Percentiles rank a stretch among this genome's conserved stretches.
Evolutionary conservation across 2,329 filamentous ascomycete species (phyloP).

Genomic region (Colletotrichum sublineola): DNA sequence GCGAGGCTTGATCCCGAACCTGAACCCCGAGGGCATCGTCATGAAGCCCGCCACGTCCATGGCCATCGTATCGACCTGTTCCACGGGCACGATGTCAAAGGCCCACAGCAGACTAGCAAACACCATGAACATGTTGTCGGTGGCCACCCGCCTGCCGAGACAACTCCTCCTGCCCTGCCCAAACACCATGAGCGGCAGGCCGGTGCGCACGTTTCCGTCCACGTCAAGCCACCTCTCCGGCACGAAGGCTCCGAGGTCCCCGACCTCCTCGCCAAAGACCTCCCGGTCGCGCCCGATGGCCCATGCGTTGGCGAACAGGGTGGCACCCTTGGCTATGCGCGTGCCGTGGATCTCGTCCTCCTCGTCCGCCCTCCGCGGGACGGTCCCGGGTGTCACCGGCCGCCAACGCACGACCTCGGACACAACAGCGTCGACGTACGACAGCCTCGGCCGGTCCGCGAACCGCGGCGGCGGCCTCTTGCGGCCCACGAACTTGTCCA

Average conservation of each 20-base stretch:
- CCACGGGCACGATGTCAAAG: slow-evolving; percentile 55
- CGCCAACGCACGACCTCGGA: slow-evolving; percentile 62
- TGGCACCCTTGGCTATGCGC: slow-evolving; percentile 58
- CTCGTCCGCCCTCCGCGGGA: slow-evolving; percentile 55
- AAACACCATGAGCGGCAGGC: slow-evolving; percentile 55
- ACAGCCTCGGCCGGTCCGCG: slow-evolving; percentile 54
- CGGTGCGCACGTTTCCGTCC: slow-evolving; percentile 44
- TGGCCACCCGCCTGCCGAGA: slow-evolving; percentile 60
- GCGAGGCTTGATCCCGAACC: slow-evolving; percentile 47
- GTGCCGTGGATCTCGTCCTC: slow-evolving; percentile 55
- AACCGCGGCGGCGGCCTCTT: slow-evolving; percentile 56
- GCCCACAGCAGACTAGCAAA: slow-evolving; percentile 64
- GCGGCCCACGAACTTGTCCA: slow-evolving; percentile 57
- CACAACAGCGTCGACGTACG: slow-evolving; percentile 58
- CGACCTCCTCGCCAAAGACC: slow-evolving; percentile 53
- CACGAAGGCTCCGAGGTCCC: slow-evolving; percentile 47
- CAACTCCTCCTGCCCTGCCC: slow-evolving; percentile 63
- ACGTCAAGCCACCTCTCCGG: slow-evolving; percentile 50
- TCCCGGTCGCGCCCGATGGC: slow-evolving; percentile 53
- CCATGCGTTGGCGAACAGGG: slow-evolving; percentile 59
- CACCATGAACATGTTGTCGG: slow-evolving; percentile 58
- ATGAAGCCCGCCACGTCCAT: slow-evolving; percentile 47
- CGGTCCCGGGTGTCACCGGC: slow-evolving; percentile 52
- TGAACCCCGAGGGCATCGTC: slow-evolving; percentile 48
- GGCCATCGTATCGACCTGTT: slow-evolving; percentile 44